Percentiles rank a stretch among this genome's conserved stretches.
These are phyloP conservation scores for Allium cepa DNA, from an alignment of 106 monocot species.

Conservation along the genomic window DNA sequence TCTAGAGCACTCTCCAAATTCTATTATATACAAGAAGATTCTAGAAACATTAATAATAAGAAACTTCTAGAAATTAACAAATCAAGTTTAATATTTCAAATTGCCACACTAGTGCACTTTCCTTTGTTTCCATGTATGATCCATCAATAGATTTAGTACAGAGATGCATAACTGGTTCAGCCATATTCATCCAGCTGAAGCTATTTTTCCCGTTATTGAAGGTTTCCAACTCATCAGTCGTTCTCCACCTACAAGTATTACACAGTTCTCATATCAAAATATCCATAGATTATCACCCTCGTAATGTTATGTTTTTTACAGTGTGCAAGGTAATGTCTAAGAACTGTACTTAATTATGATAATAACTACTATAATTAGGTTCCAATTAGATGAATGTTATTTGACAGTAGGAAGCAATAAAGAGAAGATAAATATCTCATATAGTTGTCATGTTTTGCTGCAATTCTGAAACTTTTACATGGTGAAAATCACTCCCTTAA, in stretches of 20 bases:
- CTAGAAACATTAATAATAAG: too few relatives aligned
- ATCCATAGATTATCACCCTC: too few relatives aligned
- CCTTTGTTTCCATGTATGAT: slow-evolving; percentile 43
- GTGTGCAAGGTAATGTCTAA: too few relatives aligned
- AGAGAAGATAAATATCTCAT: slow-evolving; percentile 28
- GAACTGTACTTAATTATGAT: too few relatives aligned
- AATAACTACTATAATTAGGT: too few relatives aligned
- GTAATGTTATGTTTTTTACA: too few relatives aligned
- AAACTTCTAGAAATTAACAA: too few relatives aligned
- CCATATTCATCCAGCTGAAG: slow-evolving; percentile 49
- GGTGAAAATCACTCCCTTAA: slow-evolving; percentile 48
- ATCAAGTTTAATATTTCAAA: too few relatives aligned
- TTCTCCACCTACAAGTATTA: slow-evolving; percentile 29
- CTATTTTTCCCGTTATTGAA: slow-evolving; percentile 17
- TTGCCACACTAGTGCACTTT: too few relatives aligned
- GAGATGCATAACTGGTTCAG: slow-evolving; percentile 54
- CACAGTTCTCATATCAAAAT: background rate
- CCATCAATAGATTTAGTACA: slow-evolving; percentile 63
- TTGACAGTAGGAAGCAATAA: background rate
- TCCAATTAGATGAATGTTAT: too few relatives aligned
- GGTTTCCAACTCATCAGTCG: slow-evolving; percentile 42
- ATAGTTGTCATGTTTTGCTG: slow-evolving; percentile 67
- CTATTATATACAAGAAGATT: too few relatives aligned
- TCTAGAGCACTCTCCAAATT: too few relatives aligned
- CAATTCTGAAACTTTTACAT: slow-evolving; percentile 54